phyloP scores from a whole-genome alignment of 148 eudicot genomes.

The Hydrangea macrophylla region DNA sequence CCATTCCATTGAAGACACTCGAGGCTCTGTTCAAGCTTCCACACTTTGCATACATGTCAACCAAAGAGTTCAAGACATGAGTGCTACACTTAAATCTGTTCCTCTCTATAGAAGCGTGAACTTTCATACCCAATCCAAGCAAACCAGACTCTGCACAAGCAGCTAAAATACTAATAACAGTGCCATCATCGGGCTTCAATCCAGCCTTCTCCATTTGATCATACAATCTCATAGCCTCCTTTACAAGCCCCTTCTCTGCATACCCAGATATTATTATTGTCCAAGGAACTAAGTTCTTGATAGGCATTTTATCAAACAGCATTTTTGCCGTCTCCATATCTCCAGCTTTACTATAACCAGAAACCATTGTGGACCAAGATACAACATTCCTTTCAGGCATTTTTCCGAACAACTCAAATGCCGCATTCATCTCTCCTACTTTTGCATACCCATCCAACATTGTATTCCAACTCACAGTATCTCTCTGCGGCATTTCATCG shows the following conservation, averaged over 20 bases:
- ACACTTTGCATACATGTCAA: constrained; percentile 92
- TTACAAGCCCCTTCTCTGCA: constrained; percentile 67
- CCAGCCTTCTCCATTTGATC: constrained; percentile 48
- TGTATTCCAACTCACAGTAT: constrained; percentile 79
- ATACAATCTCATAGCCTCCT: constrained; percentile 70
- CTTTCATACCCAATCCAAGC: constrained; percentile 59
- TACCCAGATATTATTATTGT: constrained; percentile 79
- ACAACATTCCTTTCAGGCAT: constrained; percentile 74
- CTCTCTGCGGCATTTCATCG: constrained; percentile 84
- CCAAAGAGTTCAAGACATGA: constrained; percentile 55
- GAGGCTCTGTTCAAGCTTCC: constrained; percentile 57
- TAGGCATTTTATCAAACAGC: constrained; percentile 85
- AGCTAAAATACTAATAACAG: constrained; percentile 59
- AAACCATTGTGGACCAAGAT: constrained; percentile 85
- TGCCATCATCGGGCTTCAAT: constrained; percentile 59
- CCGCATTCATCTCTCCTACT: constrained; percentile 53
- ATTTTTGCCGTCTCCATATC: constrained; percentile 75
- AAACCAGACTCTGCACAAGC: constrained; percentile 88
- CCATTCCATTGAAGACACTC: constrained; percentile 51
- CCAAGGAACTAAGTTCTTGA: constrained; percentile 77
- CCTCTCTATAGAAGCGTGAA: constrained; percentile 51
- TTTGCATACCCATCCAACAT: constrained; percentile 75
- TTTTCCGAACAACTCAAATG: constrained; percentile 52
- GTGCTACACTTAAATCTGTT: constrained; percentile 37
- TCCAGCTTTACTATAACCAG: constrained; percentile 64